Evolutionary conservation across 306 rosid species (phyloP), one percentile per base, ranked within the genome.

Genomic region (Malus orientalis): DNA sequence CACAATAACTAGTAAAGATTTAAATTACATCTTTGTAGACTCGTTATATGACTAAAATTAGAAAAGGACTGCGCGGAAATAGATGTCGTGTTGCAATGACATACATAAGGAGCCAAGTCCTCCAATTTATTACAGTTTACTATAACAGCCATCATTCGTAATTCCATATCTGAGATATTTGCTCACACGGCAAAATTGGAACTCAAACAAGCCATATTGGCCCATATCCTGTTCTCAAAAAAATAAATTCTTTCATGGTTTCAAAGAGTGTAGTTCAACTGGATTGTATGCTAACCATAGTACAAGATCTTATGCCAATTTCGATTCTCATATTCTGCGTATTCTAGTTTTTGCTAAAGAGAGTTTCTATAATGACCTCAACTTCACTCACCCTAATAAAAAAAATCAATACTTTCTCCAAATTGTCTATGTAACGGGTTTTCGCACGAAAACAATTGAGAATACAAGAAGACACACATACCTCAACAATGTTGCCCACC

Each of bases 401-500:
- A 13, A 55, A 55, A 19, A 27, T 33, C 11, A 8, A 72, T 14
- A 72, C 23, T n/a, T 55, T 36, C 22, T 0, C 15, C 11, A 6
- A 0, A 0, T 32, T n/a, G 8, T 71, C 23, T 15, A 19, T 44
- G n/a, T 3, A 25, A 6, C 40, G 9, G 40, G 40, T 36, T 36
- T 36, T 6, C 40, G 40, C 40, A 1, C 40, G 9, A 36, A 36
- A 67, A 65, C 5, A 65, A 65, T 57, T 9, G 19, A 65, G n/a
- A 23, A 20, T 1, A 30, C 3, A 8, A 6, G 25, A n/a, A 42
- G 18, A 18, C 7, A 47, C 3, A 2, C 38, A 65, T 73, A 92
- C 97, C 99, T 95, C 97, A 74, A 95, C 99, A 55, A 95, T 95
- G 83, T 95, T 95, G 38, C 97, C 97, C 12, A 95, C 98, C 75